Conservation (phyloP, 257 asterid species). For the Salvia splendens region DNA sequence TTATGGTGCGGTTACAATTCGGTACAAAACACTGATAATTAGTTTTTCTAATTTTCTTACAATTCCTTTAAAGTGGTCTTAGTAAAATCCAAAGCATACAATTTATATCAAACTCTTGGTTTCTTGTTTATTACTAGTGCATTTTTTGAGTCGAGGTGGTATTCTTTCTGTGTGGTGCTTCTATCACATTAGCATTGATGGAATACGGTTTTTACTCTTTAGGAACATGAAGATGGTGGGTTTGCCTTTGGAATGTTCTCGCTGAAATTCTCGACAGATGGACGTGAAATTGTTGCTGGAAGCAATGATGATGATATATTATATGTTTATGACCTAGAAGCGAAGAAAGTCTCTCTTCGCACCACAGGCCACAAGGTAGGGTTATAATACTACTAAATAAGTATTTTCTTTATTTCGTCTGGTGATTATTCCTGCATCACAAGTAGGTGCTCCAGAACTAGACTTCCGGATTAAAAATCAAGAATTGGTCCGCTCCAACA, state of each 20-base stretch:
- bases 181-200: too few species aligned
- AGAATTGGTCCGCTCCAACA: background rate
- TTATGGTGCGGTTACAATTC: too few species aligned
- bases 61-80: too few species aligned
- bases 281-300: constrained; percentile 90
- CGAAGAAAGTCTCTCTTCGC: constrained; percentile 63
- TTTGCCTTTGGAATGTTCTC: constrained; percentile 82
- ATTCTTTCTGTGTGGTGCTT: too few species aligned
- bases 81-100: too few species aligned
- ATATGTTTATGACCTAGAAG: constrained; percentile 87
- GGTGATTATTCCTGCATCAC: background rate
- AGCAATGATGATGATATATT: constrained; percentile 77
- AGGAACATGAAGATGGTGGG: constrained; percentile 76
- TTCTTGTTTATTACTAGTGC: too few species aligned
- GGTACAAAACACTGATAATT: too few species aligned
- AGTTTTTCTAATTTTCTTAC: too few species aligned
- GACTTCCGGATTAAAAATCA: background rate
- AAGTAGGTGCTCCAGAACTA: background rate
- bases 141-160: too few species aligned
- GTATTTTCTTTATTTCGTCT: background rate
- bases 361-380: constrained; percentile 71
- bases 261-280: constrained; percentile 76
- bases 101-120: too few species aligned
- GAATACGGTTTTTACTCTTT: constrained; percentile 24
- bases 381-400: background rate